phyloP scores from a whole-genome alignment of 805 yeast species.

The Komagataella phaffii region DNA sequence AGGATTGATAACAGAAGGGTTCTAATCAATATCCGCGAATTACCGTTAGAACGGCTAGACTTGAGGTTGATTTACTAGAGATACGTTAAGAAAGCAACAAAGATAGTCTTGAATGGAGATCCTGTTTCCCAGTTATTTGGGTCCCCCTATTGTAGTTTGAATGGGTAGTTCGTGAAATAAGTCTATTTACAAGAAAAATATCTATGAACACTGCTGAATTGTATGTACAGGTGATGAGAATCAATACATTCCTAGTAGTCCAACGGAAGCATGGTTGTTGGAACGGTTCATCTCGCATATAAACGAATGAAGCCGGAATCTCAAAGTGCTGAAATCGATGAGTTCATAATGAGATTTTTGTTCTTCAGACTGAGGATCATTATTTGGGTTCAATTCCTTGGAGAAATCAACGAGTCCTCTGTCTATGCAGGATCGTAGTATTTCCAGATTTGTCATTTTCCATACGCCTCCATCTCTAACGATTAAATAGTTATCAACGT shows the following conservation, averaged over 20 bases:
- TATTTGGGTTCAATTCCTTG: background rate
- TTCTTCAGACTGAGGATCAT: background rate
- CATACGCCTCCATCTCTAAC: slow-evolving; percentile 30
- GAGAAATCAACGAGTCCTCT: slow-evolving; percentile 36
- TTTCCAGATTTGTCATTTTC: slow-evolving; percentile 32
- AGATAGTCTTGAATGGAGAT: background rate
- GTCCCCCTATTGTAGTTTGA: background rate
- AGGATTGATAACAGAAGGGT: background rate
- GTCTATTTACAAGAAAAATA: background rate
- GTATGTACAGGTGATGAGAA: background rate
- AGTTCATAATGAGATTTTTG: background rate
- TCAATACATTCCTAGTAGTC: background rate
- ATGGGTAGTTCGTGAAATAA: background rate
- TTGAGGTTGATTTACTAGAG: background rate
- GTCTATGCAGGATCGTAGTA: slow-evolving; percentile 39
- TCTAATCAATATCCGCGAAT: background rate
- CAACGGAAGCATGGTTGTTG: background rate
- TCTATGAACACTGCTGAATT: background rate
- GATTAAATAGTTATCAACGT: slow-evolving; percentile 38
- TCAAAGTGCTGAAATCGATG: background rate
- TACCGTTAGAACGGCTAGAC: background rate
- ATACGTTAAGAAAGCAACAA: background rate
- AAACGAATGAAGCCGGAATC: background rate
- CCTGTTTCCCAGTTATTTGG: no score
- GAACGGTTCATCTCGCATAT: background rate